Evolutionary conservation across 2,329 filamentous ascomycete species (phyloP).

Genomic region (Malbranchea cinnamomea): DNA sequence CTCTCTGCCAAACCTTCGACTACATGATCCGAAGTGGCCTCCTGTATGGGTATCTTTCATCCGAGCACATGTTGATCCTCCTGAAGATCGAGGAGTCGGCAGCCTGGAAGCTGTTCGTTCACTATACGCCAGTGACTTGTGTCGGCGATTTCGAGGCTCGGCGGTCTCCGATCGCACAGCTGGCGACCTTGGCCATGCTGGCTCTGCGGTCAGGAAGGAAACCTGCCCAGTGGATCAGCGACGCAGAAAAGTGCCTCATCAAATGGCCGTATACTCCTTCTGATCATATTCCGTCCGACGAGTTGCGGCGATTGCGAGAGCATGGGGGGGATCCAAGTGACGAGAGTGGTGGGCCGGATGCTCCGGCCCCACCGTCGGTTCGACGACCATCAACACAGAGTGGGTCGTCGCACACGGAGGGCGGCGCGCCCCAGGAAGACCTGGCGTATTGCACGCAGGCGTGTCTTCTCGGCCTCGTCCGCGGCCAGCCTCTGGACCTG

Average conservation of each 20-base stretch:
- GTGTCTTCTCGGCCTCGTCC: constrained; percentile 14
- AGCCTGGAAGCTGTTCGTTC: constrained; percentile 1
- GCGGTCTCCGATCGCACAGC: not conserved
- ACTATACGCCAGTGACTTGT: not conserved
- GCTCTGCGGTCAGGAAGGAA: constrained; percentile 1
- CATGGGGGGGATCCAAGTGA: too few species aligned
- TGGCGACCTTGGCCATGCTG: constrained; percentile 1
- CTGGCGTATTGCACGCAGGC: constrained; percentile 15
- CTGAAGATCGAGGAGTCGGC: constrained; percentile 1
- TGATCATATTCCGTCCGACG: not conserved
- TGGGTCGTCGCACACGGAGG: not conserved
- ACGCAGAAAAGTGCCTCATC: constrained; percentile 3
- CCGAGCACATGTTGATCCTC: not conserved
- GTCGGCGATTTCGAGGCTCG: not conserved
- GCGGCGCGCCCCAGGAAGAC: not conserved
- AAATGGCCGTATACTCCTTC: constrained; percentile 3
- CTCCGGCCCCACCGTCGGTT: too few species aligned
- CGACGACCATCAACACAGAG: too few species aligned
- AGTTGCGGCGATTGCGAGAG: too few species aligned
- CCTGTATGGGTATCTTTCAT: constrained; percentile 1
- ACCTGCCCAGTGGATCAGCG: constrained; percentile 1
- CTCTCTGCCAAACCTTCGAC: constrained; percentile 2
- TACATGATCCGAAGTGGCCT: constrained; percentile 4
- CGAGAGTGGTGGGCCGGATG: too few species aligned
- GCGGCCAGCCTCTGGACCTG: constrained; percentile 9